Base-by-base conservation (phyloP, 78 protist species). In the Dictyostelium intermedium region DNA sequence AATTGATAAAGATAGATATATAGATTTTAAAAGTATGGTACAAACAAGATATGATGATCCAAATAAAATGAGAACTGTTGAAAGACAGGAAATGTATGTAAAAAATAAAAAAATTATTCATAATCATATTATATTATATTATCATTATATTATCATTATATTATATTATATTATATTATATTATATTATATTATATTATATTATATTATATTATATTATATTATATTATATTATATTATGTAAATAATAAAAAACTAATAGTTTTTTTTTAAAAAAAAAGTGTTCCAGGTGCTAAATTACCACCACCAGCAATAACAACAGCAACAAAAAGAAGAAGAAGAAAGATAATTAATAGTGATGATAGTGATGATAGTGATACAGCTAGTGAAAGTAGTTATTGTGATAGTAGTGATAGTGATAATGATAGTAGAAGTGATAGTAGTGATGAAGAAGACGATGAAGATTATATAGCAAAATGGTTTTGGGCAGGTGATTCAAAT, bases 401-500 rank as follows among this genome's bases (percentile, higher is more conserved):
- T 20, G 60, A 30, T 61, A 32, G 39, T 79, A 69, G 82, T 30
- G 25, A 16, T 34, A 43, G 81, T 27, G 34, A 37, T n/a, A 23
- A 4, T 43, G 61, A 45, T 77, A 25, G 60, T 25, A 23, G 32
- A n/a, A 66, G 82, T 45, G 87, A 80, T 47, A 37, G 34, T 14
- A 61, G 43, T 27, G 50, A 37, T 37, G 27, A 34, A 20, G 84
- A 78, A 34, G 77, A 60, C 35, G 94, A 89, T 69, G 94, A 89
- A 32, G 94, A 89, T 69, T 89, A 89, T 43, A 8, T 43, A 27
- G 79, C 94, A 69, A 80, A 10, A 39, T 89, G 94, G 94, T 81
- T 47, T 70, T 89, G 94, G 94, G 94, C 94, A 18, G 94, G 94
- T 45, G 94, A 89, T 47, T 43, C 73, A 25, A 37, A 34, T 50